A percentile compares a stretch with the other conserved stretches of the same genome.
Conservation (phyloP, 345 rosid species). For the Zanthoxylum bungeanum region DNA sequence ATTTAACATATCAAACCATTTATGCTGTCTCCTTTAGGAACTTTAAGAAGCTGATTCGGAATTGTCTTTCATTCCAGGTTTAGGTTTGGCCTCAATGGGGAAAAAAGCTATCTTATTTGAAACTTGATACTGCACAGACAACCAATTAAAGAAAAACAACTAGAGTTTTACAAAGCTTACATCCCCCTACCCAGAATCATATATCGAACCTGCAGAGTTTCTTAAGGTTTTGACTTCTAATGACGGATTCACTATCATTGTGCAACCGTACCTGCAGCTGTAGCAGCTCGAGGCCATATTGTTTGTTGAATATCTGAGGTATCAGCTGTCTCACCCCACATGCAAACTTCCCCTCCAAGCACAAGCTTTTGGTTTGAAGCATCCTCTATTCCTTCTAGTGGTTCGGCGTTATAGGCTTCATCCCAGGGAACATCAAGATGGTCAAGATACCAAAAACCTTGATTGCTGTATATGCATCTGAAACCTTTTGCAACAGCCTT, state of each 20-base stretch:
- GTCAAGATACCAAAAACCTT: constrained; percentile 88
- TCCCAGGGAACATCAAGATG: constrained; percentile 90
- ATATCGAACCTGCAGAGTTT: not conserved
- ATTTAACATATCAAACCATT: not conserved
- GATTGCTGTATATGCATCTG: constrained; percentile 86
- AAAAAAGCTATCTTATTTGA: constrained; percentile 1
- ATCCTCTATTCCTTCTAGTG: constrained; percentile 65
- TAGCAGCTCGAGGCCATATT: constrained; percentile 94
- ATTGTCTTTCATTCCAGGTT: too few relatives aligned
- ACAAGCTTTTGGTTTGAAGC: constrained; percentile 63
- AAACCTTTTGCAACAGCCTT: constrained; percentile 85
- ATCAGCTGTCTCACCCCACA: constrained; percentile 92
- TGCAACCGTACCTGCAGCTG: constrained; percentile 63
- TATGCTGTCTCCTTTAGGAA: not conserved
- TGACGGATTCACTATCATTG: not conserved
- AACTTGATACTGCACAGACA: not conserved
- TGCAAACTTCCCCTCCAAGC: constrained; percentile 96
- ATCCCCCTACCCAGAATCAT: not conserved
- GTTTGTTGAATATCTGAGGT: constrained; percentile 81
- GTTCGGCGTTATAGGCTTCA: constrained; percentile 67
- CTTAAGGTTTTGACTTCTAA: not conserved
- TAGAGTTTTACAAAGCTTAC: not conserved
- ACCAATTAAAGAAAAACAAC: not conserved
- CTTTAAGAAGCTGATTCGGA: too few relatives aligned
- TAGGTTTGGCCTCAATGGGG: too few relatives aligned